Percentiles rank a stretch among this genome's conserved stretches.
Conservation (phyloP, 2,329 filamentous ascomycete species). For the Calycina herbarum region DNA sequence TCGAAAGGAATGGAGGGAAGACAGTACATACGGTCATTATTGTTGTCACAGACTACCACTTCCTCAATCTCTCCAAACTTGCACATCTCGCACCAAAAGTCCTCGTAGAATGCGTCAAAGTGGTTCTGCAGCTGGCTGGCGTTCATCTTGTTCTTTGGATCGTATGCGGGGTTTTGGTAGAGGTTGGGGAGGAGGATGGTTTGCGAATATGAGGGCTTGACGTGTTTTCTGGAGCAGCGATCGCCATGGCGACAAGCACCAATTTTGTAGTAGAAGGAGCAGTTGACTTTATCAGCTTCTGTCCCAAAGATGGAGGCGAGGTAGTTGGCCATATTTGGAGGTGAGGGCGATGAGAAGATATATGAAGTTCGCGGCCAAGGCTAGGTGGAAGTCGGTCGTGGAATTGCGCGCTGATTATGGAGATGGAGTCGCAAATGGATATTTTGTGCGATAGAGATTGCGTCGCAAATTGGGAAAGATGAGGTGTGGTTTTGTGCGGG, state of each 20-base stretch:
- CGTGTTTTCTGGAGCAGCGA: constrained; percentile 96
- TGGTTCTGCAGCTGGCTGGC: constrained; percentile 95
- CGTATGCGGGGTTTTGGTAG: constrained; percentile 98
- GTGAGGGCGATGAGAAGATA: background rate
- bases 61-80: constrained; percentile 97
- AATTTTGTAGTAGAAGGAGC: constrained; percentile 99
- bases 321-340: constrained; percentile 81
- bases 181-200: constrained; percentile 98
- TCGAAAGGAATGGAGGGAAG: constrained; percentile 6
- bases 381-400: background rate
- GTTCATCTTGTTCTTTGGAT: constrained; percentile 97
- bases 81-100: constrained; percentile 99
- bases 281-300: constrained; percentile 99
- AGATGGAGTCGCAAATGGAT: background rate
- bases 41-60: constrained; percentile 98
- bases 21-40: constrained; percentile 50
- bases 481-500: background rate
- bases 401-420: background rate
- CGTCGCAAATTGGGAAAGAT: background rate
- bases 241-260: constrained; percentile 98
- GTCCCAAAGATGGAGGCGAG: constrained; percentile 99
- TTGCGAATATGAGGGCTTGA: constrained; percentile 97
- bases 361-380: background rate
- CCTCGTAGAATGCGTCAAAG: constrained; percentile 99
- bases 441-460: background rate